These are phyloP conservation scores for Metrosideros polymorpha DNA, from an alignment of 441 rosid species.

Conservation along the genomic window DNA sequence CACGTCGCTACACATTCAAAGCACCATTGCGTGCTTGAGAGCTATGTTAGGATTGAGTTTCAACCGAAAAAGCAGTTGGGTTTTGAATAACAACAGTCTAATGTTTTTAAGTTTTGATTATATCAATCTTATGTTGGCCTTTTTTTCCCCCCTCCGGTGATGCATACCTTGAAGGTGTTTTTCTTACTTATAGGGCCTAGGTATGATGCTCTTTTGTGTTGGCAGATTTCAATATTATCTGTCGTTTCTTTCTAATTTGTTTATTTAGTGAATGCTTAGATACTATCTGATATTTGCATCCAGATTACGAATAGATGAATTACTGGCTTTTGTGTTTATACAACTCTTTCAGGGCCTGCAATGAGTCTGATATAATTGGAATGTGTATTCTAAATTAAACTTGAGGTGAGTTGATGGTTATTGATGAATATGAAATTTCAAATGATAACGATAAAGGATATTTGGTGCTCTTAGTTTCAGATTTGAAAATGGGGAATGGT, in stretches of 20 bases:
- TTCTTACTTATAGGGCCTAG: background rate
- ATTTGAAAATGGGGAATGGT: background rate
- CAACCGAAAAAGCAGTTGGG: background rate
- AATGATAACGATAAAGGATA: background rate
- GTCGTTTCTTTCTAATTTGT: background rate
- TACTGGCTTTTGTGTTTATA: conserved; percentile 2
- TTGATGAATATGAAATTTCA: background rate
- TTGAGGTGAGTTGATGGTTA: conserved; percentile 4
- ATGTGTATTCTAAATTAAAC: conserved; percentile 2
- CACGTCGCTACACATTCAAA: background rate
- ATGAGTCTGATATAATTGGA: conserved; percentile 5
- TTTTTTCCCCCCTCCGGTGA: too few relatives aligned
- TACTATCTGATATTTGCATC: background rate
- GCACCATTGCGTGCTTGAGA: background rate
- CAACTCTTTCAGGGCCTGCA: conserved; percentile 5
- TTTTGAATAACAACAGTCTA: background rate
- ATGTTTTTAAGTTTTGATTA: background rate
- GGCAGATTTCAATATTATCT: background rate
- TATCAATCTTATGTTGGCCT: background rate
- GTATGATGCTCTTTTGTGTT: background rate
- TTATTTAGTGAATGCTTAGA: background rate
- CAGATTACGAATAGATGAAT: background rate
- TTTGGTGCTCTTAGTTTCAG: background rate
- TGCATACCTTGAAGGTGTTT: background rate
- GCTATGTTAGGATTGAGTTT: background rate